phyloP scores from a whole-genome alignment of 768 basidiomycete species.

The Hygrocybe punicea region DNA sequence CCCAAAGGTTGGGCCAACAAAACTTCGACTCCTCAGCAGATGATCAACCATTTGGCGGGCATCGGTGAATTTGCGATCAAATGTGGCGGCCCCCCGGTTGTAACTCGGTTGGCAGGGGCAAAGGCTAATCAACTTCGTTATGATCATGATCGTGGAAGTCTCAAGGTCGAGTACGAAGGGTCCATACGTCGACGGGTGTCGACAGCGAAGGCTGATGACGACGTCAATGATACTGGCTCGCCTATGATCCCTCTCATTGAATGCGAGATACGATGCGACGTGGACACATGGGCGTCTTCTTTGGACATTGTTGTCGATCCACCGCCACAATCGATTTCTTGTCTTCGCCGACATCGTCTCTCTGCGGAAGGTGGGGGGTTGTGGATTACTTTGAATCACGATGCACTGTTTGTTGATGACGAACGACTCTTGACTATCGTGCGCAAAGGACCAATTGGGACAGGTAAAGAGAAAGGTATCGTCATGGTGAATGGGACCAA shows the following conservation, averaged over 20 bases:
- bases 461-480: conserved; percentile 69
- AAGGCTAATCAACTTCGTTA: conserved; percentile 72
- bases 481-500: conserved; percentile 90
- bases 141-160: conserved; percentile 80
- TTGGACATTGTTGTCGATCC: conserved; percentile 92
- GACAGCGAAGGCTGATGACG: conserved; percentile 18
- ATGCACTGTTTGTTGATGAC: conserved; percentile 70
- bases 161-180: conserved; percentile 81
- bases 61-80: conserved; percentile 96
- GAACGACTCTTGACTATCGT: conserved; percentile 75
- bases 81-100: conserved; percentile 89
- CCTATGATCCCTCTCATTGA: conserved; percentile 58
- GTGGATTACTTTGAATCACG: conserved; percentile 91
- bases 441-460: conserved; percentile 52
- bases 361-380: conserved; percentile 86
- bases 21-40: conserved; percentile 87
- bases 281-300: conserved; percentile 82
- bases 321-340: conserved; percentile 78
- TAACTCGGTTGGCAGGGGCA: conserved; percentile 78
- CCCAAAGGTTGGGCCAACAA: conserved; percentile 98
- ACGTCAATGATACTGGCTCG: conserved; percentile 27
- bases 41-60: conserved; percentile 85
- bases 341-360: conserved; percentile 81
- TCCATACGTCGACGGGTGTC: conserved; percentile 46
- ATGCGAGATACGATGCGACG: conserved; percentile 87